Conservation (phyloP, 352 stramenopile species). For the Pythium angustatum region DNA sequence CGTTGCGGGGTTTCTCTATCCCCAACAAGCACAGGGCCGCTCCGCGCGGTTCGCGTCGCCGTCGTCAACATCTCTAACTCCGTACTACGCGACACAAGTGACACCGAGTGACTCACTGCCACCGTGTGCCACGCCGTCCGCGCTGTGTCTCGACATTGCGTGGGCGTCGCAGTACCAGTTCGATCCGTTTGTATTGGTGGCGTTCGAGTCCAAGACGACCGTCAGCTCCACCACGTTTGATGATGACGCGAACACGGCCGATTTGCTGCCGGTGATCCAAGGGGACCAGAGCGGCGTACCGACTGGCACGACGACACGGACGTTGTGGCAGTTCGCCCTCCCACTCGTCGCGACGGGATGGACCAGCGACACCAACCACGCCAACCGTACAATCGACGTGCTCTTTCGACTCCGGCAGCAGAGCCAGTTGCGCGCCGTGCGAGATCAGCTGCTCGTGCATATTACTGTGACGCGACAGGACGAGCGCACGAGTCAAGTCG, state of each 20-base stretch:
- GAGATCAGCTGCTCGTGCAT: conserved; percentile 38
- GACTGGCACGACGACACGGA: conserved; percentile 2
- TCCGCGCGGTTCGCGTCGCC: conserved; percentile 24
- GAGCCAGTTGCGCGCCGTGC: conserved; percentile 29
- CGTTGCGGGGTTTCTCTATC: conserved; percentile 35
- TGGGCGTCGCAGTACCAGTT: conserved; percentile 34
- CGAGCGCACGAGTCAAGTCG: conserved; percentile 1
- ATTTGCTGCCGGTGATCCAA: conserved; percentile 27
- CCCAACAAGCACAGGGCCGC: conserved; percentile 15
- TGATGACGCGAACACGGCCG: background rate
- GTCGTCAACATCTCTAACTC: background rate
- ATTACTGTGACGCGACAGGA: conserved; percentile 19
- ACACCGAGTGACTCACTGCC: background rate
- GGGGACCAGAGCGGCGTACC: background rate
- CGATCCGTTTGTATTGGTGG: conserved; percentile 36
- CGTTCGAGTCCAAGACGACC: conserved; percentile 26
- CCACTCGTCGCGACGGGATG: background rate
- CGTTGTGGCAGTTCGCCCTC: conserved; percentile 35
- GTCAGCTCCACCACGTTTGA: conserved; percentile 29
- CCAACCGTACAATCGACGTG: conserved; percentile 25
- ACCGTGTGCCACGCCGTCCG: conserved; percentile 6
- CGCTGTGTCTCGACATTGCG: conserved; percentile 33
- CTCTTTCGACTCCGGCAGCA: conserved; percentile 37
- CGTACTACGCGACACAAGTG: conserved; percentile 11
- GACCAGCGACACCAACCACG: background rate